Percentiles rank a stretch among this genome's conserved stretches.
Evolutionary conservation across 768 basidiomycete species (phyloP).

Genomic region (Hypholoma sublateritium): DNA sequence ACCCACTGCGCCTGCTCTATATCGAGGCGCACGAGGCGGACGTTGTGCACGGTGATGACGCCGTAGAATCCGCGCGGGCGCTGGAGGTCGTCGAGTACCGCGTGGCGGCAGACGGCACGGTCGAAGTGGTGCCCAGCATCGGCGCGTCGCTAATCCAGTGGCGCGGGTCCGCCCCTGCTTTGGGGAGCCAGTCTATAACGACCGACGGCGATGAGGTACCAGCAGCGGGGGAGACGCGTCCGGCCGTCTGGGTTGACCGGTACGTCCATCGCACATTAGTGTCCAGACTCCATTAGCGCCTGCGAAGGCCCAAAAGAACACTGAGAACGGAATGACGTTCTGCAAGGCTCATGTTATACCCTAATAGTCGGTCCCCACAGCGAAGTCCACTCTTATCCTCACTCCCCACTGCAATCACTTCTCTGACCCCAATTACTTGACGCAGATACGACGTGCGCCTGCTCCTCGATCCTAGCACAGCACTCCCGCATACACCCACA

Average conservation of each 20-base stretch:
- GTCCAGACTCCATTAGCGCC: no score
- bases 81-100: conserved; percentile 30
- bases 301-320: background rate
- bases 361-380: background rate
- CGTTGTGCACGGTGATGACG: conserved; percentile 54
- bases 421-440: conserved; percentile 14
- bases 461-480: conserved; percentile 48
- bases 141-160: conserved; percentile 35
- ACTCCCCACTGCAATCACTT: background rate
- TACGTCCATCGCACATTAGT: conserved; percentile 41
- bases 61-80: conserved; percentile 35
- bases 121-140: conserved; percentile 16
- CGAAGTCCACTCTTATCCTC: conserved; percentile 27
- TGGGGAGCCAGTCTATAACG: background rate
- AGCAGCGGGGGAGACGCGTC: conserved; percentile 18
- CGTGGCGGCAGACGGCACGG: background rate
- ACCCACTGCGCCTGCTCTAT: conserved; percentile 31
- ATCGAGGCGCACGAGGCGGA: conserved; percentile 81
- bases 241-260: conserved; percentile 77
- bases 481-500: conserved; percentile 2
- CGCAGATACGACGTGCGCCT: conserved; percentile 81
- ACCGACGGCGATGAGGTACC: conserved; percentile 24
- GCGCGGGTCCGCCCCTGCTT: conserved; percentile 15
- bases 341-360: no score
- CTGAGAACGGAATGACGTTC: background rate